Conservation (phyloP, 371 early-diverging fungal genomes). For the Blakeslea trispora region DNA sequence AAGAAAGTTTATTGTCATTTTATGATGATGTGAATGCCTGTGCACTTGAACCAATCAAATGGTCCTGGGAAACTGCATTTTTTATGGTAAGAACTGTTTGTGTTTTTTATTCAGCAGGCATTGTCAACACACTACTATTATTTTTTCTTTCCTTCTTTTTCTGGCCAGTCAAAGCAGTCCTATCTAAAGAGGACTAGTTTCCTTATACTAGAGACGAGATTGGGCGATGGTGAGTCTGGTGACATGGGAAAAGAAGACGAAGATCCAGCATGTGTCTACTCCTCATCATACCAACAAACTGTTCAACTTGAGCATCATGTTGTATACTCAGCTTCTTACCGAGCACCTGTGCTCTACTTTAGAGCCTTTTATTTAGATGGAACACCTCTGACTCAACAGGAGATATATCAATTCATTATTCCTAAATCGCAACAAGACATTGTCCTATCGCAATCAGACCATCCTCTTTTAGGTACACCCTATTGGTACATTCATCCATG, state of each 20-base stretch:
- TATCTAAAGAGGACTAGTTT: slow-evolving; percentile 6
- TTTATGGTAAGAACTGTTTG: slow-evolving; percentile 1
- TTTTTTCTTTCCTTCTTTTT: background rate
- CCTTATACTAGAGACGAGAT: background rate
- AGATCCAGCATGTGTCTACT: background rate
- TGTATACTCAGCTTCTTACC: slow-evolving; percentile 68
- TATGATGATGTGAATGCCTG: slow-evolving; percentile 11
- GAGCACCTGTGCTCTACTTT: slow-evolving; percentile 74
- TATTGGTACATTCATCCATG: slow-evolving; percentile 75
- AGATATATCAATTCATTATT: slow-evolving; percentile 49
- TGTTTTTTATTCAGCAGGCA: too few species aligned
- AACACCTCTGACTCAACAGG: slow-evolving; percentile 39
- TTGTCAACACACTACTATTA: too few species aligned
- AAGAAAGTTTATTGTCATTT: slow-evolving; percentile 10
- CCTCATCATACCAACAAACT: background rate
- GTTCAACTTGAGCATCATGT: slow-evolving; percentile 63
- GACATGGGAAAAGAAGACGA: slow-evolving; percentile 2
- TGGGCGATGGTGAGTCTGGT: too few species aligned
- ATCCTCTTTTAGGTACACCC: slow-evolving; percentile 61
- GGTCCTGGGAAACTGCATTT: slow-evolving; percentile 8
- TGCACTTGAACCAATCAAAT: background rate
- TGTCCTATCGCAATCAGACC: slow-evolving; percentile 54
- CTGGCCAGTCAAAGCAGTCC: slow-evolving; percentile 10
- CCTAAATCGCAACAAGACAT: slow-evolving; percentile 32
- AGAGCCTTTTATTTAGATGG: slow-evolving; percentile 53